phyloP scores from a whole-genome alignment of 495 filamentous ascomycete genomes.

The Trypethelium eluteriae region DNA sequence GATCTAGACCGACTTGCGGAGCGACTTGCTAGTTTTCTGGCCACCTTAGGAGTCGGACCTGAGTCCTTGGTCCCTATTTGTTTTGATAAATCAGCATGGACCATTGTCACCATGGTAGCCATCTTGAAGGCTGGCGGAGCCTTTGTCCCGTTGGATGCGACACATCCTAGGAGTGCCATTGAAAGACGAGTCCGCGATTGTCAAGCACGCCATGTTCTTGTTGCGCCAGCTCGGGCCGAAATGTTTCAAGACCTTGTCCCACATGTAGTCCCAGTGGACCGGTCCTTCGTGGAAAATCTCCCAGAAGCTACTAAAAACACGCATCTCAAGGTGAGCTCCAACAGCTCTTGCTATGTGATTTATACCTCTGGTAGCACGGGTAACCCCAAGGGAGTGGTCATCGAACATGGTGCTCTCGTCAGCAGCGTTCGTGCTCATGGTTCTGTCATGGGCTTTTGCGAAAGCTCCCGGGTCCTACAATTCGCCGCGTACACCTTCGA shows the following conservation, averaged over 20 bases:
- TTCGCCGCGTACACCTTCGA: constrained; percentile 88
- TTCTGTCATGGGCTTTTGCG: constrained; percentile 50
- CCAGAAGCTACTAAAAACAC: constrained; percentile 6
- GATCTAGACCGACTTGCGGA: constrained; percentile 43
- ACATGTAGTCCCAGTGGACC: constrained; percentile 23
- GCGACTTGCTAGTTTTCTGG: constrained; percentile 36
- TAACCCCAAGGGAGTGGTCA: constrained; percentile 66
- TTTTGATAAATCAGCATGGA: constrained; percentile 43
- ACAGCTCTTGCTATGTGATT: constrained; percentile 59
- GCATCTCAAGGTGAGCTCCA: constrained; percentile 30
- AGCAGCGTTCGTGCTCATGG: constrained; percentile 52
- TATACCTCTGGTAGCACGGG: constrained; percentile 83
- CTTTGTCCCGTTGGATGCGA: constrained; percentile 22
- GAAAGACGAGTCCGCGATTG: constrained; percentile 24
- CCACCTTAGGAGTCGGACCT: constrained; percentile 22
- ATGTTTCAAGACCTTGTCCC: constrained; percentile 27
- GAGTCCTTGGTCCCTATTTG: constrained; percentile 36
- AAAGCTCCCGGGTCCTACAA: constrained; percentile 67
- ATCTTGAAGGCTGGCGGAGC: constrained; percentile 7
- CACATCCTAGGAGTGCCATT: constrained; percentile 23
- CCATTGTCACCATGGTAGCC: constrained; percentile 36
- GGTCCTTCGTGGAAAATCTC: constrained; percentile 21
- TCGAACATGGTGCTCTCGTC: constrained; percentile 65
- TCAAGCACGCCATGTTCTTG: constrained; percentile 22
- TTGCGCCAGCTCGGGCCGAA: constrained; percentile 17